phyloP scores from a whole-genome alignment of 768 basidiomycete species.

The Phylloporus sp. region DNA sequence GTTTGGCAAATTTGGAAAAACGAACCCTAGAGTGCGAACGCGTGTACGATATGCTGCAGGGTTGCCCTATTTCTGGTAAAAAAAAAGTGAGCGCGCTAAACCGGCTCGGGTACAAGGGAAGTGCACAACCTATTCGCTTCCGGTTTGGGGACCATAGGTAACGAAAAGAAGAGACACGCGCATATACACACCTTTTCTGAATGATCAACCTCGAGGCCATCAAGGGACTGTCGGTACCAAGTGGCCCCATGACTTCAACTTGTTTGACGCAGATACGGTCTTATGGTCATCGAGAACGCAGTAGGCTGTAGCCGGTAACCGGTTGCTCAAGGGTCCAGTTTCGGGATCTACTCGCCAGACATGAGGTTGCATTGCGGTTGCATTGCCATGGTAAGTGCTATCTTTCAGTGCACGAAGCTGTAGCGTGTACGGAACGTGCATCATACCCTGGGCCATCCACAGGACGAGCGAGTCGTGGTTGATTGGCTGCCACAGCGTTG shows the following conservation, averaged over 20 bases:
- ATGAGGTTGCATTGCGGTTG: neutral
- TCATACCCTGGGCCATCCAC: too few species aligned
- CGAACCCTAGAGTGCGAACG: neutral
- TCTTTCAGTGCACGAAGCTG: neutral
- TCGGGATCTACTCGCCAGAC: neutral
- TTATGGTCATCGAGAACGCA: too few species aligned
- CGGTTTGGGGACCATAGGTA: neutral
- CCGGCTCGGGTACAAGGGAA: neutral
- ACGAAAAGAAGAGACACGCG: neutral
- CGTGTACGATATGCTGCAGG: constrained; percentile 1
- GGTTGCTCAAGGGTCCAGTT: neutral
- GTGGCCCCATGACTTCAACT: too few species aligned
- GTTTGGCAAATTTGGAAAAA: constrained; percentile 10
- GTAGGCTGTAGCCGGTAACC: neutral
- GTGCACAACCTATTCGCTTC: neutral
- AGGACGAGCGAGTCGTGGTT: too few species aligned
- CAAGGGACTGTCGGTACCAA: constrained; percentile 2
- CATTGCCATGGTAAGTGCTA: neutral
- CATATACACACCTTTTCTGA: neutral
- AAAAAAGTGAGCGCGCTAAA: neutral
- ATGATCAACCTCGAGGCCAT: constrained; percentile 9
- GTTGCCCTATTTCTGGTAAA: neutral
- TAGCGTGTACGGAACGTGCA: constrained; percentile 21
- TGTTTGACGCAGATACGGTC: too few species aligned
- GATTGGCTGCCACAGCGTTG: constrained; percentile 22